Percentiles rank a stretch among this genome's conserved stretches.
phyloP scores from a whole-genome alignment of 345 rosid genomes.

The Alliaria petiolata region DNA sequence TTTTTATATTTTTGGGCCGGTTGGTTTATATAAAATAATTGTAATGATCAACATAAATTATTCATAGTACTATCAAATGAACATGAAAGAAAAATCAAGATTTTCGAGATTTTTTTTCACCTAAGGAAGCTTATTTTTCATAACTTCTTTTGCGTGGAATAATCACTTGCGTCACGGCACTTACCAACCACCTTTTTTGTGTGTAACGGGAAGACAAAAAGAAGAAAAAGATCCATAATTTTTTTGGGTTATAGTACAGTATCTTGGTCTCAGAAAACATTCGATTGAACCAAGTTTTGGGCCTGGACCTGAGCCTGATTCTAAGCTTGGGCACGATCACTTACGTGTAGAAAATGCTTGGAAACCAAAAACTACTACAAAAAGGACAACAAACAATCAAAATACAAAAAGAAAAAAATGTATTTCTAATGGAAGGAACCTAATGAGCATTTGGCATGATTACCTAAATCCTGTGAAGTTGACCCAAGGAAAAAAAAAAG shows the following conservation, averaged over 20 bases:
- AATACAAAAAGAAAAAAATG: no score
- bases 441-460: no score
- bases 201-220: neutral
- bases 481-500: no score
- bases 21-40: neutral
- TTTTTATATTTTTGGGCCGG: constrained; percentile 6
- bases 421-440: no score
- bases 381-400: no score
- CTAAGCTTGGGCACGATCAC: neutral
- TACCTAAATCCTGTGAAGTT: no score
- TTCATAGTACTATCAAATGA: neutral
- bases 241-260: neutral
- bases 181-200: neutral
- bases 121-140: neutral
- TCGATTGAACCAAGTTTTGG: neutral
- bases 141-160: neutral
- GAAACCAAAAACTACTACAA: no score
- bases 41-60: neutral
- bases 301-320: neutral
- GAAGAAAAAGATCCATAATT: no score
- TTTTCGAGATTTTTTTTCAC: no score
- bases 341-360: neutral
- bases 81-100: no score
- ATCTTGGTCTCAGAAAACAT: neutral
- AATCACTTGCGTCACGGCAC: neutral